Base-by-base conservation (phyloP, 2,329 filamentous ascomycete species). In the Calycina herbarum region DNA sequence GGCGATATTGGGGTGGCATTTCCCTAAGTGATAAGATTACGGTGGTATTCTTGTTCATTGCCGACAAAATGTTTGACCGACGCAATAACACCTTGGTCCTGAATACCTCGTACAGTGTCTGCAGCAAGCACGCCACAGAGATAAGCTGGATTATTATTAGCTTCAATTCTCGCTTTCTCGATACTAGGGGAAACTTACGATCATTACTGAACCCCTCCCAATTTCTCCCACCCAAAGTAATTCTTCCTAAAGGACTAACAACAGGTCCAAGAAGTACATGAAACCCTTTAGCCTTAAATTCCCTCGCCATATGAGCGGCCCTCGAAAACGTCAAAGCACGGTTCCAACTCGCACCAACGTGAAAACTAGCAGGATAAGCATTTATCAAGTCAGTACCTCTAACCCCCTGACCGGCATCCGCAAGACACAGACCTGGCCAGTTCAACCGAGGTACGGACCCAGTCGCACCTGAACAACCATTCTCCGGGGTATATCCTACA, bases 221-320 rank as follows among this genome's bases (percentile, higher is more conserved):
- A 56, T 85, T 85, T 62, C 89, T 79, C 0, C 89, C 89, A 59
- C 85, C 84, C 27, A 81, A 79, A 0, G 86, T 84, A 59, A 88
- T 29, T 56, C 62, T 54, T 10, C 92, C 92, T 2, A 96, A 76
- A 0, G 92, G 88, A 0, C 92, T 92, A 77, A 90, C 88, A 0
- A 89, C 86, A 5, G 92, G 92, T 0, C 91, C 92, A 0, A 96
- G 83, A 17, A 92, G 77, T 7, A 93, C 86, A 75, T 96, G 88
- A 35, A 94, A 81, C 35, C 92, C 92, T 33, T 62, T 62, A 3
- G 24, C 31, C 27, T 42, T 20, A 27, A 33, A 62, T 20, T 62
- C 59, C 17, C 29, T 17, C 17, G 20, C 15, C 64, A 57, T 51
- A 5, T 42, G 38, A 51, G 35, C n/a, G 24, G 62, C 33, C 15